Base-by-base conservation (phyloP, 129 eudicot genomes). In the Glebionis coronaria region DNA sequence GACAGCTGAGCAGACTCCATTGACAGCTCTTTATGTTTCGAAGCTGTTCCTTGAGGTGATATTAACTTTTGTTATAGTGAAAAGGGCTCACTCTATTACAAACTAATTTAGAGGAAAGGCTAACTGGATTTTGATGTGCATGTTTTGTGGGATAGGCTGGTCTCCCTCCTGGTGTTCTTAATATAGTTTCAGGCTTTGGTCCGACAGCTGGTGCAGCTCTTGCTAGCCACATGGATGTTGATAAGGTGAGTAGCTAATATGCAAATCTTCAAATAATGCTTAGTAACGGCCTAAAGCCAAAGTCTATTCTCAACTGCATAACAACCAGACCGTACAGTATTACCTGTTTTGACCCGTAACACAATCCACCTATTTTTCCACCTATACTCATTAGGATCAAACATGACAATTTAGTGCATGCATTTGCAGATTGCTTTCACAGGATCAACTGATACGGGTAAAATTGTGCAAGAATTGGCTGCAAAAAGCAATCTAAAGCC, bases 131-230 rank as follows among this genome's bases (percentile, higher is more conserved):
- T 4, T 18, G 52, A 27, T 44, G 46, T 45, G 29, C 19, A 58
- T 64, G 40, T 64, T 67, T 12, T 15, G 56, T 67, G 67, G 57
- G 40, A 56, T 72, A 83, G 88, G 88, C 88, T 70, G 88, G 88
- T 65, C 85, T 83, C 74, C 88, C 88, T 53, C 83, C 88, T 14
- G 85, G 88, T 57, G 88, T 83, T 31, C 79, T 83, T 61, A 83
- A 83, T 73, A 40, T 83, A 61, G 85, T 83, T 70, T 80, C 85
- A n/a, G 88, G 88, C 38, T 80, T 16, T 14, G 85, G 88, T 57
- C 85, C 88, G 2, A 80, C 88, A 64, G 88, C 85, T 74, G 85
- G 88, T 69, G 88, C 88, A 65, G 85, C 88, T 69, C 85, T 83
- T 77, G 83, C 85, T 65, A 66, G 85, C 62, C 88, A 83, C 72